Evolutionary conservation across 768 basidiomycete species (phyloP).

Genomic region (Nidularia pulvinata): DNA sequence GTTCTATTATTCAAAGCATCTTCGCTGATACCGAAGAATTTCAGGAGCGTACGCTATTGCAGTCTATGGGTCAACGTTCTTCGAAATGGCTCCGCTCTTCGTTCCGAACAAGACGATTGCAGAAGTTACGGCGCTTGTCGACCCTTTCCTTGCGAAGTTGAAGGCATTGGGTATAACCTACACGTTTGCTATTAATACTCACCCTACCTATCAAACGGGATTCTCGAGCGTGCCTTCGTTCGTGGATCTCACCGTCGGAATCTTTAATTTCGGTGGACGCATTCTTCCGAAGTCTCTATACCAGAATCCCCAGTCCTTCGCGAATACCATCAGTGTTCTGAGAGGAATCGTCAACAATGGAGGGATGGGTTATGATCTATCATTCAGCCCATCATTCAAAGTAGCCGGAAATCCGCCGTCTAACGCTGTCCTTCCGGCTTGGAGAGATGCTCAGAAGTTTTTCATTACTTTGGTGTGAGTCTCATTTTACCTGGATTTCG

Average conservation of each 20-base stretch:
- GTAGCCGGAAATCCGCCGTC: constrained; percentile 1
- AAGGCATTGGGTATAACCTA: not conserved
- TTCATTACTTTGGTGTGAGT: not conserved
- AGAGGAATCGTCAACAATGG: not conserved
- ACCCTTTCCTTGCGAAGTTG: not conserved
- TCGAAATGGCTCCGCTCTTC: not conserved
- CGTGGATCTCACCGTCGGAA: not conserved
- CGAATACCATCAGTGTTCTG: not conserved
- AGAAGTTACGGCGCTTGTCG: not conserved
- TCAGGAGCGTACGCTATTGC: too few relatives aligned
- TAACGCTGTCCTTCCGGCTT: constrained; percentile 12
- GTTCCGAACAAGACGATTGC: not conserved
- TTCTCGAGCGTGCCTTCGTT: not conserved
- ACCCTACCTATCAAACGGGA: not conserved
- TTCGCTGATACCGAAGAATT: not conserved
- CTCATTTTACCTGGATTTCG: too few relatives aligned
- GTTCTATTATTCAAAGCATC: not conserved
- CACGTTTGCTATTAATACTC: not conserved
- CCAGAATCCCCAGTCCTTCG: not conserved
- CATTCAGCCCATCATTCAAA: not conserved
- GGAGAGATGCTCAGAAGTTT: constrained; percentile 7
- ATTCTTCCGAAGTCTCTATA: not conserved
- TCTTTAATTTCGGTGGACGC: not conserved
- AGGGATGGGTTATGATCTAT: not conserved
- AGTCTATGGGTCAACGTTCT: not conserved